Conservation (phyloP, 495 filamentous ascomycete genomes). For the Penicillium pancosmium region DNA sequence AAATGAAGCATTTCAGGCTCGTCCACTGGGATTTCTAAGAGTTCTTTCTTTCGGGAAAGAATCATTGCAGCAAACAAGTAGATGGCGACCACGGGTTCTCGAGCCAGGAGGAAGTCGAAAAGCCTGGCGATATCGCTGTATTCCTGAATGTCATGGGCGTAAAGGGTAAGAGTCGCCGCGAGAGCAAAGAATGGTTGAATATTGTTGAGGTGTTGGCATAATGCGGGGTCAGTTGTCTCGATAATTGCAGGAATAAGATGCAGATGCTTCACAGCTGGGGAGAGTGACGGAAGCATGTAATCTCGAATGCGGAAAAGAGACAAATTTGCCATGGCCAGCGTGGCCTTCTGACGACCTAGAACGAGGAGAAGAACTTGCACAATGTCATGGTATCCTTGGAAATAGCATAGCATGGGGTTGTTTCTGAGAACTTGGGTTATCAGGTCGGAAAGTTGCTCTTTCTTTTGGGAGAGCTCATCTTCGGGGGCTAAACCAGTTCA, state of each 20-base stretch:
- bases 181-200: conserved; percentile 92
- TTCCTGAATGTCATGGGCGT: conserved; percentile 91
- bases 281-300: conserved; percentile 94
- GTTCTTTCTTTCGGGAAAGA: conserved; percentile 73
- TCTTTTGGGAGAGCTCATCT: conserved; percentile 63
- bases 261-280: conserved; percentile 78
- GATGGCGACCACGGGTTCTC: conserved; percentile 79
- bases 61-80: conserved; percentile 93
- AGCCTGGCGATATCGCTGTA: conserved; percentile 85
- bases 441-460: conserved; percentile 70
- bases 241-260: conserved; percentile 83
- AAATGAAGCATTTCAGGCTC: conserved; percentile 95
- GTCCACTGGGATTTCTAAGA: conserved; percentile 77
- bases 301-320: conserved; percentile 90
- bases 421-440: conserved; percentile 76
- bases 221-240: conserved; percentile 61
- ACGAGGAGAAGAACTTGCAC: conserved; percentile 94
- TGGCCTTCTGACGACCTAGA: conserved; percentile 59
- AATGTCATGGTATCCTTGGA: conserved; percentile 98
- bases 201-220: conserved; percentile 71
- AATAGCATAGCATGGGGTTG: conserved; percentile 89
- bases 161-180: conserved; percentile 86
- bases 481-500: conserved; percentile 39
- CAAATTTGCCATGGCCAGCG: conserved; percentile 69
- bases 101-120: conserved; percentile 87